These are phyloP conservation scores for Dryas integrifolia DNA, from an alignment of 331 rosid species.

Conservation along the genomic window DNA sequence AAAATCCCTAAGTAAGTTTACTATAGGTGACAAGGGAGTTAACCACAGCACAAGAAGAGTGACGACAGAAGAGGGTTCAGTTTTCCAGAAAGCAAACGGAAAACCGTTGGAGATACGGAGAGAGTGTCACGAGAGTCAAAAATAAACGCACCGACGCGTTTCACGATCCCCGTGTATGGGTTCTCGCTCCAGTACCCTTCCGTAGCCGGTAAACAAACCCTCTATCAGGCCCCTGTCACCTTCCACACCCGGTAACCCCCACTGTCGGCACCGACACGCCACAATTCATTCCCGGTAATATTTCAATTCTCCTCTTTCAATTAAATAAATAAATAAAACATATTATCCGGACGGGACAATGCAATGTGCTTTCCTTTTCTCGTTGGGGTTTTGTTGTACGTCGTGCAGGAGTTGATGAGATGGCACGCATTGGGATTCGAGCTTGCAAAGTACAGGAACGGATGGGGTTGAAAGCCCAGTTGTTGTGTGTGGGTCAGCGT, in stretches of 20 bases:
- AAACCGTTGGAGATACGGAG: constrained; percentile 11
- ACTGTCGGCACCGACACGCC: constrained; percentile 76
- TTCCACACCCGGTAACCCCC: constrained; percentile 29
- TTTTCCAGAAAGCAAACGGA: neutral
- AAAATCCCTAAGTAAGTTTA: too few species aligned
- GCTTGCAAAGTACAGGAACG: neutral
- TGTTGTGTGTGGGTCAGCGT: constrained; percentile 21
- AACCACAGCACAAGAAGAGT: too few species aligned
- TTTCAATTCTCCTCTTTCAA: neutral
- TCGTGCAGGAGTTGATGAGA: neutral
- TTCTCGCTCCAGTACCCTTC: constrained; percentile 27
- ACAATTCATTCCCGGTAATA: constrained; percentile 38
- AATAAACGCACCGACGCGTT: constrained; percentile 51
- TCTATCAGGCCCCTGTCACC: neutral
- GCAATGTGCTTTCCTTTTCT: neutral
- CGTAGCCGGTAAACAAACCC: constrained; percentile 36
- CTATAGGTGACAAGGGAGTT: too few species aligned
- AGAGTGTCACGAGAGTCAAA: constrained; percentile 31
- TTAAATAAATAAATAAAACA: too few species aligned
- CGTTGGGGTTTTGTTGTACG: neutral
- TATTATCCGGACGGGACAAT: neutral
- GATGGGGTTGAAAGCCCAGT: neutral
- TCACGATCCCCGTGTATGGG: constrained; percentile 19
- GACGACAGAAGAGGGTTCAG: too few species aligned
- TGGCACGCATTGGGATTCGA: neutral